Percentiles rank a stretch among this genome's conserved stretches.
These are phyloP conservation scores for Tephrocybe sp. DNA, from an alignment of 768 basidiomycete genomes.

Conservation along the genomic window DNA sequence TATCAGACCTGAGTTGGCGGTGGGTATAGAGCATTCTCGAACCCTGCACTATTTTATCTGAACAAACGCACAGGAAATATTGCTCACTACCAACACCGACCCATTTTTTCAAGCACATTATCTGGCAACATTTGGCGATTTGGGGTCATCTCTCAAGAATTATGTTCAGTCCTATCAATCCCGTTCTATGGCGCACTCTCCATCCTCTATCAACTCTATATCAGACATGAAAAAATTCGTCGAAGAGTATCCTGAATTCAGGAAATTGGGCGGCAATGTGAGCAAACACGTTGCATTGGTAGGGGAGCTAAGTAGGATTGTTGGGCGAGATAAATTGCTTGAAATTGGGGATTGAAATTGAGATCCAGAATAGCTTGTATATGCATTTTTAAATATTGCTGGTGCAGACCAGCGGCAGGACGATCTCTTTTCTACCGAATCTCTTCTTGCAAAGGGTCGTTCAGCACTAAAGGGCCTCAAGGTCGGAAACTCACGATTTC, in stretches of 20 bases:
- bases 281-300: slow-evolving; percentile 98
- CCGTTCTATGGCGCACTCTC: slow-evolving; percentile 71
- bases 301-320: slow-evolving; percentile 90
- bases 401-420: slow-evolving; percentile 97
- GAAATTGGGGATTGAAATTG: slow-evolving; percentile 70
- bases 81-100: slow-evolving; percentile 86
- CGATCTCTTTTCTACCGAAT: slow-evolving; percentile 94
- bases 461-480: slow-evolving; percentile 95
- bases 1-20: slow-evolving; percentile 81
- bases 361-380: slow-evolving; percentile 66
- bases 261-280: slow-evolving; percentile 95
- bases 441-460: slow-evolving; percentile 88
- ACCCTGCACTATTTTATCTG: too few species aligned
- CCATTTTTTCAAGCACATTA: slow-evolving; percentile 91
- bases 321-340: slow-evolving; percentile 80
- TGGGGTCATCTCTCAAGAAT: slow-evolving; percentile 85
- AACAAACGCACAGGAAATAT: slow-evolving; percentile 68
- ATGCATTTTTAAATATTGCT: slow-evolving; percentile 87
- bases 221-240: slow-evolving; percentile 96
- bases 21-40: too few species aligned
- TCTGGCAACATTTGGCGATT: slow-evolving; percentile 93
- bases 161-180: slow-evolving; percentile 94
- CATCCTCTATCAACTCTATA: slow-evolving; percentile 88
- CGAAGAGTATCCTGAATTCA: slow-evolving; percentile 97
- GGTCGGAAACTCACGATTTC: slow-evolving; percentile 35